These are phyloP conservation scores for Trypanosoma cruzi DNA, from an alignment of 208 protist species.

Conservation along the genomic window DNA sequence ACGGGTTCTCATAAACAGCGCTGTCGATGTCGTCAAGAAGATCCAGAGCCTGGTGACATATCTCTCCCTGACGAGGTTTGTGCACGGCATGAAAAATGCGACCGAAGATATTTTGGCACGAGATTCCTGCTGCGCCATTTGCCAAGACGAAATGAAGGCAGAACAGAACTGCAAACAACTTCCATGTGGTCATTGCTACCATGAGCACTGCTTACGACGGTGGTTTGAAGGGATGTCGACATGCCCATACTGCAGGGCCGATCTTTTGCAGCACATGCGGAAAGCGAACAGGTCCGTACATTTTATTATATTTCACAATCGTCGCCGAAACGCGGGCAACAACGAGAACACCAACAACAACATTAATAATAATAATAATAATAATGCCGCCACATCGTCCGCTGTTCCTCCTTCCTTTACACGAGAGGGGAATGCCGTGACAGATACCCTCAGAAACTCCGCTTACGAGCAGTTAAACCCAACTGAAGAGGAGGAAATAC, in stretches of 20 bases:
- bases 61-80: constrained; percentile 33
- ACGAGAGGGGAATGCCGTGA: neutral
- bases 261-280: constrained; percentile 40
- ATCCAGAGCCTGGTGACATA: constrained; percentile 41
- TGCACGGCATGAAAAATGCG: constrained; percentile 37
- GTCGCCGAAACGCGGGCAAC: neutral
- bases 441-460: neutral
- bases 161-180: constrained; percentile 55
- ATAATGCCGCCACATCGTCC: neutral
- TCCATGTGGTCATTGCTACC: constrained; percentile 86
- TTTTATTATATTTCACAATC: neutral
- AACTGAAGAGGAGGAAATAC: constrained; percentile 28
- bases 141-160: constrained; percentile 81
- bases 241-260: constrained; percentile 84
- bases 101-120: constrained; percentile 56
- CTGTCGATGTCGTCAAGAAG: constrained; percentile 42
- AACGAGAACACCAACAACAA: neutral
- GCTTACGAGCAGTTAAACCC: neutral
- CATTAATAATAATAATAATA: neutral
- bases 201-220: constrained; percentile 69
- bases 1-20: constrained; percentile 39
- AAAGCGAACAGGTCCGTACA: neutral
- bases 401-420: neutral
- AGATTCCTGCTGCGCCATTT: constrained; percentile 78
- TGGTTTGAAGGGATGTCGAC: constrained; percentile 81